A percentile compares a stretch with the other conserved stretches of the same genome.
Conservation (phyloP, 78 protist genomes). For the Parvularia atlantis region DNA sequence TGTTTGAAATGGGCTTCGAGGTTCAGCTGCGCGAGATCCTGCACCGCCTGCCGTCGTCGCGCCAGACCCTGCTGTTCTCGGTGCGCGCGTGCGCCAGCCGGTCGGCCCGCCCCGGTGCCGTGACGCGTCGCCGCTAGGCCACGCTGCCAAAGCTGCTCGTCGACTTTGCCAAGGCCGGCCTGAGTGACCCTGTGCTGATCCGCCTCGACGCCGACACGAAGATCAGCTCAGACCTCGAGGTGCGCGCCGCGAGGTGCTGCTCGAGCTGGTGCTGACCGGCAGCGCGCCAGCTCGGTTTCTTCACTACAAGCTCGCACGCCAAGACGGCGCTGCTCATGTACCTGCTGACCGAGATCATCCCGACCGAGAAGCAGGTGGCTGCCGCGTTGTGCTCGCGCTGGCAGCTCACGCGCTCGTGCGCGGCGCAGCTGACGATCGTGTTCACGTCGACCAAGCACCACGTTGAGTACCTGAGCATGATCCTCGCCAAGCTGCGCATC, state of each 20-base stretch:
- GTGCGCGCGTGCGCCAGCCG: too few relatives aligned
- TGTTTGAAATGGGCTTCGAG: slow-evolving; percentile 96
- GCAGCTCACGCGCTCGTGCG: slow-evolving; percentile 8
- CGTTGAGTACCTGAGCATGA: slow-evolving; percentile 45
- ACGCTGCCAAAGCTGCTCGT: slow-evolving; percentile 87
- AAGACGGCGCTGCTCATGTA: not conserved
- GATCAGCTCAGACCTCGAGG: slow-evolving; percentile 53
- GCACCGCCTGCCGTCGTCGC: slow-evolving; percentile 33
- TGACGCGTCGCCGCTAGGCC: too few relatives aligned
- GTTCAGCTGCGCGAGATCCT: slow-evolving; percentile 76
- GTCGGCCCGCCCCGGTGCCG: too few relatives aligned
- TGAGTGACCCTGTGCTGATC: slow-evolving; percentile 72
- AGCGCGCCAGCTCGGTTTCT: not conserved
- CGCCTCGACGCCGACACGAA: slow-evolving; percentile 87
- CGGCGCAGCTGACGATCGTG: slow-evolving; percentile 63
- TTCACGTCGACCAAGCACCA: slow-evolving; percentile 86
- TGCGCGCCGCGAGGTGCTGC: too few relatives aligned
- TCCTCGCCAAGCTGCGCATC: too few relatives aligned
- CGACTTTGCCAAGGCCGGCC: slow-evolving; percentile 74
- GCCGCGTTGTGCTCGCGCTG: slow-evolving; percentile 52
- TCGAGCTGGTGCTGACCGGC: not conserved
- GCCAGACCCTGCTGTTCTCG: slow-evolving; percentile 87
- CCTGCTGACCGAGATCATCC: not conserved
- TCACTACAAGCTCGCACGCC: not conserved
- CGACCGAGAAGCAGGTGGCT: slow-evolving; percentile 19